These are phyloP conservation scores for Glycyrrhiza uralensis DNA, from an alignment of 306 rosid species.

Conservation along the genomic window DNA sequence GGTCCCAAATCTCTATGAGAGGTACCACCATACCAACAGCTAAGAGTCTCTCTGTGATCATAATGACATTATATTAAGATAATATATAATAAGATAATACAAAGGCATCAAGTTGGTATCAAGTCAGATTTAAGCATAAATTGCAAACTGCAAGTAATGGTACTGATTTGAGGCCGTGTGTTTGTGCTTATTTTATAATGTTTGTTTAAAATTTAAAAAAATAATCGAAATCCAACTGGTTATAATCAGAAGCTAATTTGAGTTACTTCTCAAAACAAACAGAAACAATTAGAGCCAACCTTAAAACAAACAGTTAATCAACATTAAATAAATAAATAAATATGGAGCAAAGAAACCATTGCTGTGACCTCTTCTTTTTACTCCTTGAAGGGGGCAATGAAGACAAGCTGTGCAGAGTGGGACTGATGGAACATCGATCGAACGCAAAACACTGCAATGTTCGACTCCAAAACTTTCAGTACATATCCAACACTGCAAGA, in stretches of 20 bases:
- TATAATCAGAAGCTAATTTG: too few species aligned
- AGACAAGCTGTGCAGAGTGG: slow-evolving; percentile 84
- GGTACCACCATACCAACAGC: slow-evolving; percentile 90
- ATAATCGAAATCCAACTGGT: too few species aligned
- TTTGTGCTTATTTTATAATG: too few species aligned
- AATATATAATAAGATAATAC: neutral
- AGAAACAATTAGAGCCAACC: neutral
- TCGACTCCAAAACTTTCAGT: too few species aligned
- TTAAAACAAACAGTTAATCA: neutral
- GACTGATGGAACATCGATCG: slow-evolving; percentile 52
- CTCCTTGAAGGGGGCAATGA: slow-evolving; percentile 80
- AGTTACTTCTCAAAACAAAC: too few species aligned
- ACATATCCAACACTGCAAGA: slow-evolving; percentile 61
- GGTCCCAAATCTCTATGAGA: slow-evolving; percentile 84
- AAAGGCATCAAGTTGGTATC: neutral
- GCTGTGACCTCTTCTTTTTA: slow-evolving; percentile 59
- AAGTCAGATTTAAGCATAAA: neutral
- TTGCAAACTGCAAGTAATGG: too few species aligned
- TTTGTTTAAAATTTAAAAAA: too few species aligned
- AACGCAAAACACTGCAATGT: slow-evolving; percentile 60
- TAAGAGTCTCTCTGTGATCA: slow-evolving; percentile 62
- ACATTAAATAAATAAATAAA: too few species aligned
- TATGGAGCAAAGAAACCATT: too few species aligned
- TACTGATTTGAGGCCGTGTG: too few species aligned
- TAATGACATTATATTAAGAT: neutral